Conservation (phyloP, 306 rosid genomes). For the Echinosophora koreensis region DNA sequence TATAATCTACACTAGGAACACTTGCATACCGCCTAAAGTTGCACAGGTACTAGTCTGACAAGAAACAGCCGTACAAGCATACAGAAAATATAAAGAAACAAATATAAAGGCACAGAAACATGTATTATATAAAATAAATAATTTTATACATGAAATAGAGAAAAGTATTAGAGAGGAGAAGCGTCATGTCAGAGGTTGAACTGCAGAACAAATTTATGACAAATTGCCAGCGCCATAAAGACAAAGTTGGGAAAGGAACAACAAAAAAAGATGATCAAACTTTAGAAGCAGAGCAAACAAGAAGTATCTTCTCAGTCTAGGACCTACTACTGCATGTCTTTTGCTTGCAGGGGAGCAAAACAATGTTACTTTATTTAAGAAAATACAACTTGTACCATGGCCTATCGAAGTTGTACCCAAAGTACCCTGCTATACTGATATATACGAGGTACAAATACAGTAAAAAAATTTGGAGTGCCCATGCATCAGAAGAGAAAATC, state of each 20-base stretch:
- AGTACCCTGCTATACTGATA: neutral
- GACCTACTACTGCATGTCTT: neutral
- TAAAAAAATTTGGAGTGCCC: neutral
- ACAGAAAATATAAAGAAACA: neutral
- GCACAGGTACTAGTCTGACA: neutral
- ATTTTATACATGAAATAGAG: neutral
- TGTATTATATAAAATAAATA: conserved; percentile 1
- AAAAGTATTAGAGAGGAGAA: neutral
- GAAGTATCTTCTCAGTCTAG: neutral
- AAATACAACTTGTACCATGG: neutral
- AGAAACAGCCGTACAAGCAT: neutral
- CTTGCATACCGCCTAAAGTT: neutral
- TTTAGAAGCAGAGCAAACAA: neutral
- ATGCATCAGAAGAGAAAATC: neutral
- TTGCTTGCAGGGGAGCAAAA: conserved; percentile 6
- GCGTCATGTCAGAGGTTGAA: conserved; percentile 11
- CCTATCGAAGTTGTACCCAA: neutral
- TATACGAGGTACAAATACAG: neutral
- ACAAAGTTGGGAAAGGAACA: neutral
- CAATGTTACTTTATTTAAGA: neutral
- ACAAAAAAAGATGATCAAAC: neutral
- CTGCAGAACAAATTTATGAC: neutral
- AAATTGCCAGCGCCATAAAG: neutral
- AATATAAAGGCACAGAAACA: neutral
- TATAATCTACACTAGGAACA: neutral